These are phyloP conservation scores for Venturia nashicola DNA, from an alignment of 2,329 filamentous ascomycete genomes.

Conservation along the genomic window DNA sequence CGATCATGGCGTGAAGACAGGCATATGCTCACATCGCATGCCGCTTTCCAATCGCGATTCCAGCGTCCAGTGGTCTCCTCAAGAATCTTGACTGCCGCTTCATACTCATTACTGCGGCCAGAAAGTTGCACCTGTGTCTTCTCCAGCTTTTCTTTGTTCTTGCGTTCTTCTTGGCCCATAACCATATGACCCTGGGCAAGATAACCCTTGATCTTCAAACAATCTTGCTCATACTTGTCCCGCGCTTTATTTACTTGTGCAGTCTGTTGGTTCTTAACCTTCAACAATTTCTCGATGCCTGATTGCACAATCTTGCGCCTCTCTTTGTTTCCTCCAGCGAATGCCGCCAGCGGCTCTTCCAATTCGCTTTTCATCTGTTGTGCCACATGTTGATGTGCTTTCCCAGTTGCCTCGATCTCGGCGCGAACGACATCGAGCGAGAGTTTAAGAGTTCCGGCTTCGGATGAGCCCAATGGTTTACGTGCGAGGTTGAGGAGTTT, in stretches of 20 bases:
- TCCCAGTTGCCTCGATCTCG: conserved; percentile 87
- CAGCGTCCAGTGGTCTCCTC: conserved; percentile 92
- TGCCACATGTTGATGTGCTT: conserved; percentile 82
- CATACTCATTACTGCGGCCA: conserved; percentile 83
- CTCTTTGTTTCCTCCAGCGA: conserved; percentile 92
- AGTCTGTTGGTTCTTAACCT: conserved; percentile 87
- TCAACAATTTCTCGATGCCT: conserved; percentile 87
- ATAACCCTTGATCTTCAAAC: conserved; percentile 95
- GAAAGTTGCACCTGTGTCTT: conserved; percentile 97
- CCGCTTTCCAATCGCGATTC: conserved; percentile 98
- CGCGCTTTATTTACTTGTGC: conserved; percentile 85
- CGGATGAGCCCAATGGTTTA: conserved; percentile 80
- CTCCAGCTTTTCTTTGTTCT: conserved; percentile 97
- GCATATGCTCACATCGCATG: conserved; percentile 51
- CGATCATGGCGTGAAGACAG: not conserved
- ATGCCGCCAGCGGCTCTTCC: conserved; percentile 84
- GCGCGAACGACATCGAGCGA: conserved; percentile 81
- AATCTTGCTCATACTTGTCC: conserved; percentile 94
- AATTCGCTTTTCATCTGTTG: conserved; percentile 91
- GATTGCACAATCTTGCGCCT: conserved; percentile 90
- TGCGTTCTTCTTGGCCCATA: conserved; percentile 97
- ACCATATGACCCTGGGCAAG: conserved; percentile 99
- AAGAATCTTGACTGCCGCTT: conserved; percentile 79
- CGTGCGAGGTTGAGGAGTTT: conserved; percentile 77
- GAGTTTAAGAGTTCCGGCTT: conserved; percentile 68